phyloP scores from a whole-genome alignment of 495 filamentous ascomycete species.

The Neurospora intermedia region DNA sequence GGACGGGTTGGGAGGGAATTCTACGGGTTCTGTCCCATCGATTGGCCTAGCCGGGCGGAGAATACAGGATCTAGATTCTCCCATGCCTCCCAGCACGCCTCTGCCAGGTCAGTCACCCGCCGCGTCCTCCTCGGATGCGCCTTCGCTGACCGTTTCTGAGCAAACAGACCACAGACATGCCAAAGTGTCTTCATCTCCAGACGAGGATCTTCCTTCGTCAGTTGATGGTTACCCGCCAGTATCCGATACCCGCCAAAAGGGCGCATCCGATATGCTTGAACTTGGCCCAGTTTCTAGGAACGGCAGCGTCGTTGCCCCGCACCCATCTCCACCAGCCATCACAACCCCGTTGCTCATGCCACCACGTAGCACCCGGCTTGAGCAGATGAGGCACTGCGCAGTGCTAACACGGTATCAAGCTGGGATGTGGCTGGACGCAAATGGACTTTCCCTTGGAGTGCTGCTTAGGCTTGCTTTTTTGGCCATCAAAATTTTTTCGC shows the following conservation, averaged over 20 bases:
- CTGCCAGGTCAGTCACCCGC: conserved; percentile 25
- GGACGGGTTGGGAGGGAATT: conserved; percentile 22
- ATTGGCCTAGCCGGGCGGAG: conserved; percentile 35
- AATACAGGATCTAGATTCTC: conserved; percentile 49
- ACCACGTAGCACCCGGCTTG: conserved; percentile 37
- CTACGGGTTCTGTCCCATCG: conserved; percentile 24
- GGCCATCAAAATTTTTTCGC: conserved; percentile 28
- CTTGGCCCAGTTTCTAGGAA: conserved; percentile 3
- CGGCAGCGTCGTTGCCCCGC: conserved; percentile 13
- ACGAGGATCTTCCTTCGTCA: conserved; percentile 19
- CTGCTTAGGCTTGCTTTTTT: conserved; percentile 26
- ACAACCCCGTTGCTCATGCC: conserved; percentile 47
- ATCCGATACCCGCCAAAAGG: background rate
- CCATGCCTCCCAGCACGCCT: conserved; percentile 34
- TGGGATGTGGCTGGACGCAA: conserved; percentile 10
- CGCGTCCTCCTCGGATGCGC: background rate
- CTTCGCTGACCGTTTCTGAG: background rate
- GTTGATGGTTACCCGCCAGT: conserved; percentile 13
- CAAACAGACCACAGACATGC: conserved; percentile 28
- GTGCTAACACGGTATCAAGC: conserved; percentile 20
- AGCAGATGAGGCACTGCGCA: conserved; percentile 25
- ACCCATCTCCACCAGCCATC: conserved; percentile 20
- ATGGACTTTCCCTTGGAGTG: conserved; percentile 14
- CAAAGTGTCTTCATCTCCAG: conserved; percentile 21
- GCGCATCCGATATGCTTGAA: conserved; percentile 5